Evolutionary conservation across 352 stramenopile genomes (phyloP), one percentile per base, ranked within the genome.

Genomic region (Globisporangium nagaii): DNA sequence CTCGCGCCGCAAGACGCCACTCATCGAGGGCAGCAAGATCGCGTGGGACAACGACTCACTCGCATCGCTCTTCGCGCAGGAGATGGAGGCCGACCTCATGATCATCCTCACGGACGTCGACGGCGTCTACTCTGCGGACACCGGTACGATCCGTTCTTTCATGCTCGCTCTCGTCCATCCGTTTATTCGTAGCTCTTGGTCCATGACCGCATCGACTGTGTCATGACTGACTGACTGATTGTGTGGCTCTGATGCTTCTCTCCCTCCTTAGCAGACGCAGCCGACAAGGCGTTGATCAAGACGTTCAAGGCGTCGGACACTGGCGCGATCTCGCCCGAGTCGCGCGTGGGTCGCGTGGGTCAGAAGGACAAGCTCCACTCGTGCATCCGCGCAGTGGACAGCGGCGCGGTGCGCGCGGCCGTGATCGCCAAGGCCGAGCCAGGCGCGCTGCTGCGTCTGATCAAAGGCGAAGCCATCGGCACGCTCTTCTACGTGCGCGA

Each of bases 21-120:
- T 93, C 10, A 71, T 77, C 4, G 67, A 81, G 20, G 59, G 65
- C 25, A 62, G 83, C 50, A 80, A 82, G 44, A 77, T 93, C 45
- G 80, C 77, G 1, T 93, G 83, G 83, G 83, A 93, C 59, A 93
- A 93, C 48, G 83, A 93, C 66, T 93, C 83, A 40, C 70, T 93
- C 13, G 83, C 83, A 1, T 80, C 83, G 35, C 63, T 91, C 0
- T 90, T 93, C 48, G 80, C 83, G 13, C 71, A 75, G 44, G 81
- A 91, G 59, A 68, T 91, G 65, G 54, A 58, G 36, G 79, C 83
- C 24, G 83, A 93, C 39, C 68, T 88, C 43, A 79, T 93, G 70
- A 71, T 93, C 36, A 60, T 90, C 15, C 65, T 93, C 34, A 93
- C 83, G 5, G 83, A 93, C 53, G 66, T 88, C 17, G 73, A 85